Base-by-base conservation (phyloP, 192 early-diverging fungal species). In the Coemansia sp. region DNA sequence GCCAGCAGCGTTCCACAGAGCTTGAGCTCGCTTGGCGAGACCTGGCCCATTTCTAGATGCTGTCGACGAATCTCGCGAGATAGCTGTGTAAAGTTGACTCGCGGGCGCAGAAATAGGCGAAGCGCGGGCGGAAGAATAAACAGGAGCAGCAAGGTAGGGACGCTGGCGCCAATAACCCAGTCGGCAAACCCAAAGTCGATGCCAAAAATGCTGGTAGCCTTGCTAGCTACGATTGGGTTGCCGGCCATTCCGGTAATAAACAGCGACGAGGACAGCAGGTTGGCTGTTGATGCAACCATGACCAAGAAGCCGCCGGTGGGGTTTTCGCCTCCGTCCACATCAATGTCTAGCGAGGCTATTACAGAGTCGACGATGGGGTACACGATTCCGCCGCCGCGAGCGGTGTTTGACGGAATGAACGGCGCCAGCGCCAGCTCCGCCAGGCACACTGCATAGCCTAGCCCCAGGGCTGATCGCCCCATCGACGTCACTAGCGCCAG, bases 371-470 rank as follows among this genome's bases (percentile, higher is more conserved):
- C 88, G n/a, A 93, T 84, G 0, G 92, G 92, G 31, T 88, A 83
- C 4, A 93, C 73, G 25, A 93, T 90, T 8, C 91, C 87, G 13
- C 92, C 92, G 31, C 92, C 92, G 36, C 92, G 85, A 13, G 92
- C 92, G 0, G 88, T 87, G 71, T 90, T 88, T 37, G 82, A 85
- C 10, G 90, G 90, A 37, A 92, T 84, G 76, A 92, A 90, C 11
- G 89, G 87, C 6, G 84, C 87, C 52, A 92, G 56, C 13, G 83
- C 31, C 45, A 89, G 56, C 70, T 92, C 89, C 55, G 84, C 69
- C 39, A 73, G 23, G 59, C 77, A 77, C 52, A 80, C 37, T 9
- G 87, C 85, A 59, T 87, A 89, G 36, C 76, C 87, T 6, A 90
- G 70, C 7, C 88, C 87, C 8, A 86, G 25, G 0, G 83, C 65